A percentile compares a stretch with the other conserved stretches of the same genome.
Evolutionary conservation across 148 eudicot genomes (phyloP).

Genomic region (Nyssa sinensis): DNA sequence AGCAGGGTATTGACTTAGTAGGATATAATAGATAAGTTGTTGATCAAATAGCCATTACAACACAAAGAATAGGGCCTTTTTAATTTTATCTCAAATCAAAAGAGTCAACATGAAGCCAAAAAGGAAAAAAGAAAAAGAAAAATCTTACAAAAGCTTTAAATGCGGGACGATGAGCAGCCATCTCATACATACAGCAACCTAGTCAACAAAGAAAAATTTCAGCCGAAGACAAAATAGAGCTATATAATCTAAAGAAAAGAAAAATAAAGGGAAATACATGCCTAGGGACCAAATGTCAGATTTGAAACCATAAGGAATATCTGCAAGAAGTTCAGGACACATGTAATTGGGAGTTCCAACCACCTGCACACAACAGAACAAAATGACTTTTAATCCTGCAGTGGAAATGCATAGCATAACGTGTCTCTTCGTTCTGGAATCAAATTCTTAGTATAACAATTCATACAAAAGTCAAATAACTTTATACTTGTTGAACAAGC

Average conservation of each 20-base stretch:
- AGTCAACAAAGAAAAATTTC: constrained; percentile 22
- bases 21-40: neutral
- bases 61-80: neutral
- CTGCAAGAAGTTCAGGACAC: constrained; percentile 99
- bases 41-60: neutral
- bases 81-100: neutral
- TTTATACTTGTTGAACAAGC: neutral
- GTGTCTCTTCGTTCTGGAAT: neutral
- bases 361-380: constrained; percentile 48
- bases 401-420: constrained; percentile 8
- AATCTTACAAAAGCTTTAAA: constrained; percentile 95
- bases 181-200: constrained; percentile 99
- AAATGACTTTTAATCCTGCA: constrained; percentile 16
- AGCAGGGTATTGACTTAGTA: too few relatives aligned
- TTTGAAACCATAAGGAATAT: constrained; percentile 97
- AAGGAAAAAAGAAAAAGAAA: neutral
- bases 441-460: neutral
- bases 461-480: neutral
- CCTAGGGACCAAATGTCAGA: constrained; percentile 99
- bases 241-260: neutral
- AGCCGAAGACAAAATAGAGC: constrained; percentile 13
- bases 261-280: constrained; percentile 20
- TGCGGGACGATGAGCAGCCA: constrained; percentile 99
- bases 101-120: neutral
- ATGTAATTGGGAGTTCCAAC: constrained; percentile 99